Percentiles rank a stretch among this genome's conserved stretches.
Conservation (phyloP, 2,329 filamentous ascomycete genomes). For the Mollisiaceae sp. region DNA sequence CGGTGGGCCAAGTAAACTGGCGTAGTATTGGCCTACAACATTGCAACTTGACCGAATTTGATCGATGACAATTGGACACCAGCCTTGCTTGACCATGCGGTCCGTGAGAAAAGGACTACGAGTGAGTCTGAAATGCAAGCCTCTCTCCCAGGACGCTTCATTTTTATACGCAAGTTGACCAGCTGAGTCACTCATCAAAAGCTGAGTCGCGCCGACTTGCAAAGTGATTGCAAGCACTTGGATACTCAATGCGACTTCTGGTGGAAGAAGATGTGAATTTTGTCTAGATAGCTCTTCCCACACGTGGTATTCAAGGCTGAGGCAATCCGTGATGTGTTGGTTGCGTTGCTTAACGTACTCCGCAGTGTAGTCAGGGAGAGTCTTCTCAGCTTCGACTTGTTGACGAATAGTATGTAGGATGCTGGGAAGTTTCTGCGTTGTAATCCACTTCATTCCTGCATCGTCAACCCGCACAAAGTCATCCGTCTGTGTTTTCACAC, state of each 20-base stretch:
- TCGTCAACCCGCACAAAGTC: conserved; percentile 19
- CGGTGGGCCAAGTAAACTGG: conserved; percentile 23
- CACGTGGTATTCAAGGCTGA: conserved; percentile 11
- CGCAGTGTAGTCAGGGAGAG: conserved; percentile 2
- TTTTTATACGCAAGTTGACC: conserved; percentile 10
- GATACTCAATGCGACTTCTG: conserved; percentile 14
- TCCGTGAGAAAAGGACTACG: conserved; percentile 13
- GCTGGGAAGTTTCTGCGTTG: conserved; percentile 17
- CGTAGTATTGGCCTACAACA: conserved; percentile 21
- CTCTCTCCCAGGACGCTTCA: conserved; percentile 15
- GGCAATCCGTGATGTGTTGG: conserved; percentile 9
- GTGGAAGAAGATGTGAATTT: conserved; percentile 7
- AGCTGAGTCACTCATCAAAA: conserved; percentile 7
- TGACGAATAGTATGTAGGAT: conserved; percentile 3
- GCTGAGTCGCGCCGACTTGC: conserved; percentile 19
- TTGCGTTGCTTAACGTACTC: conserved; percentile 11
- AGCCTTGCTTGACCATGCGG: conserved; percentile 23
- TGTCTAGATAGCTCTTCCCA: conserved; percentile 15
- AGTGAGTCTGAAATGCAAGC: conserved; percentile 16
- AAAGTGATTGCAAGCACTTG: conserved; percentile 23
- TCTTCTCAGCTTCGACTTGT: conserved; percentile 12
- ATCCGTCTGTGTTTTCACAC: conserved; percentile 3
- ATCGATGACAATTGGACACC: conserved; percentile 23
- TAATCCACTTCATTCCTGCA: conserved; percentile 18
- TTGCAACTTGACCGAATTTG: conserved; percentile 12